Percentiles rank a stretch among this genome's conserved stretches.
Evolutionary conservation across 768 basidiomycete species (phyloP).

Genomic region (Suillus fuscotomentosus): DNA sequence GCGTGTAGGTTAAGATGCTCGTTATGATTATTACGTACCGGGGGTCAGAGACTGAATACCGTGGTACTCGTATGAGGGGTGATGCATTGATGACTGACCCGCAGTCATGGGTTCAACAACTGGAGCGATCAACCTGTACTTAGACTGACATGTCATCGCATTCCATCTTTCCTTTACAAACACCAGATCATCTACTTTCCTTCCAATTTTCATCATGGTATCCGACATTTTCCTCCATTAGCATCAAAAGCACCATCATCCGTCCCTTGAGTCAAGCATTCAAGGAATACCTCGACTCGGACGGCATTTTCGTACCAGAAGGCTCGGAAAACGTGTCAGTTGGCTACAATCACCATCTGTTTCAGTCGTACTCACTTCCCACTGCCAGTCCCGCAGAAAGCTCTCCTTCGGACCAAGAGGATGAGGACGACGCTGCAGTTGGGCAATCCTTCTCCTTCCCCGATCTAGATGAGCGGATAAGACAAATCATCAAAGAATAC

Average conservation of each 20-base stretch:
- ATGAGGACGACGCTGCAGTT: conserved; percentile 36
- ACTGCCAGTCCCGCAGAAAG: conserved; percentile 47
- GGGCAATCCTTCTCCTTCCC: conserved; percentile 65
- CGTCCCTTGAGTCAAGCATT: conserved; percentile 66
- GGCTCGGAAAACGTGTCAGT: conserved; percentile 78
- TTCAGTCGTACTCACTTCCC: conserved; percentile 35
- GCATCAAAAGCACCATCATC: conserved; percentile 74
- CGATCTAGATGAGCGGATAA: conserved; percentile 72
- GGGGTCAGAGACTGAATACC: too few species aligned
- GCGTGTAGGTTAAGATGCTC: too few species aligned
- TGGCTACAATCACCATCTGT: conserved; percentile 1
- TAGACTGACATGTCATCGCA: too few species aligned
- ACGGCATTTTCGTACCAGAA: conserved; percentile 75
- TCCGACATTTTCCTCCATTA: conserved; percentile 57
- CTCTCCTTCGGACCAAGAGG: conserved; percentile 59
- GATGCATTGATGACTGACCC: too few species aligned
- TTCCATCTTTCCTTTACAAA: conserved; percentile 37
- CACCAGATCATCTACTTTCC: conserved; percentile 52
- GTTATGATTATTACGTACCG: too few species aligned
- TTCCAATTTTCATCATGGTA: conserved; percentile 92
- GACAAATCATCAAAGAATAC: conserved; percentile 59
- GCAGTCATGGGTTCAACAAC: too few species aligned
- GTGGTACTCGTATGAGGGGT: too few species aligned
- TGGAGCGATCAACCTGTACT: too few species aligned
- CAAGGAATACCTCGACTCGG: conserved; percentile 68